These are phyloP conservation scores for Podosphaera xanthii DNA, from an alignment of 2,329 filamentous ascomycete genomes.

Conservation along the genomic window DNA sequence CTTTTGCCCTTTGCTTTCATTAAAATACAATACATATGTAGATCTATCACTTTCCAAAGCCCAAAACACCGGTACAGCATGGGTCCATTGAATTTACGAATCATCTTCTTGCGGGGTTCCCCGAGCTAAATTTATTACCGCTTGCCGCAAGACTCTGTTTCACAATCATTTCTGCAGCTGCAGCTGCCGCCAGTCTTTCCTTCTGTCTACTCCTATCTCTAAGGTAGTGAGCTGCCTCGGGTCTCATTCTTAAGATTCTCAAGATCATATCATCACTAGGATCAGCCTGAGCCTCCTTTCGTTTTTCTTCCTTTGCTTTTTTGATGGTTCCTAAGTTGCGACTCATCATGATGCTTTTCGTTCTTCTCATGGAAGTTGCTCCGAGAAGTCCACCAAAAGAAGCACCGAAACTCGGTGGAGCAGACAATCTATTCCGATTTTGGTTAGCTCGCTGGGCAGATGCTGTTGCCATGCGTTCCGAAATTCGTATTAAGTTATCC, in stretches of 20 bases:
- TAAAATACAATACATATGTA: not conserved
- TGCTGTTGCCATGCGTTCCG: constrained; percentile 81
- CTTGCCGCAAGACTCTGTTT: constrained; percentile 58
- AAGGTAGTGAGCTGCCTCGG: constrained; percentile 69
- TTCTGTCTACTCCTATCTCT: constrained; percentile 83
- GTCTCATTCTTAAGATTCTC: constrained; percentile 80
- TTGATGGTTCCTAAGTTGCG: constrained; percentile 91
- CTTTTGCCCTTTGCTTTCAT: not conserved
- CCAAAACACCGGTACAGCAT: constrained; percentile 4
- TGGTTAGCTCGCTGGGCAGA: constrained; percentile 55
- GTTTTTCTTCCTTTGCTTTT: constrained; percentile 85
- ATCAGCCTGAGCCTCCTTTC: constrained; percentile 86
- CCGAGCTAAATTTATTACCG: constrained; percentile 15
- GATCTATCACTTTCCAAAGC: not conserved
- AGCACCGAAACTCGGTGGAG: constrained; percentile 32
- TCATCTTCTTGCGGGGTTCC: constrained; percentile 15
- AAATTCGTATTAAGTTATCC: constrained; percentile 79
- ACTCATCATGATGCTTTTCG: constrained; percentile 76
- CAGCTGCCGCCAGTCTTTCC: constrained; percentile 72
- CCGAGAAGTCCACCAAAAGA: constrained; percentile 37
- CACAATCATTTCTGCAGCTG: constrained; percentile 84
- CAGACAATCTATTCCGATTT: constrained; percentile 49
- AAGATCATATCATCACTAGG: constrained; percentile 97
- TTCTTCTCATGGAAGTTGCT: constrained; percentile 40
- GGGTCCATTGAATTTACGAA: not conserved